Conservation (phyloP, 495 filamentous ascomycete species). For the Aspergillus coremiiformis region DNA sequence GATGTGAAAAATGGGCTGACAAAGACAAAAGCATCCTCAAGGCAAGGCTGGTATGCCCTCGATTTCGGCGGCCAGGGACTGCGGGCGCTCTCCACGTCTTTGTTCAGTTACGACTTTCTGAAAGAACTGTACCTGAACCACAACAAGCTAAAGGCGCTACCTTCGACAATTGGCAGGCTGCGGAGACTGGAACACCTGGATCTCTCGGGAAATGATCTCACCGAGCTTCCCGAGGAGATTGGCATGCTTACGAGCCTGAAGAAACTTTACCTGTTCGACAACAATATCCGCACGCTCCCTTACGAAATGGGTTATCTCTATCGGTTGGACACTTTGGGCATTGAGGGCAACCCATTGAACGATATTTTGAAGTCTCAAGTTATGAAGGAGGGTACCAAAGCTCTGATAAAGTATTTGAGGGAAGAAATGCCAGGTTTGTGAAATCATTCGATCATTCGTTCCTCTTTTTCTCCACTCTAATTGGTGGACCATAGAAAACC, state of each 20-base stretch:
- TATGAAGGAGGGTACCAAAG: constrained; percentile 77
- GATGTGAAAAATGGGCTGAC: constrained; percentile 55
- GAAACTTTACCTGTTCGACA: constrained; percentile 77
- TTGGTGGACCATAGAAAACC: constrained; percentile 27
- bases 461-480: constrained; percentile 11
- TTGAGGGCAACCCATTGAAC: constrained; percentile 84
- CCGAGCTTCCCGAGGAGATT: constrained; percentile 78
- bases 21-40: constrained; percentile 48
- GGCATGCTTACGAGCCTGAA: constrained; percentile 90
- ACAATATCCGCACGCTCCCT: constrained; percentile 72
- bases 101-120: constrained; percentile 84
- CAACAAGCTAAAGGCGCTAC: constrained; percentile 75
- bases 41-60: constrained; percentile 83
- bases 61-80: constrained; percentile 93
- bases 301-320: constrained; percentile 82
- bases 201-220: constrained; percentile 78
- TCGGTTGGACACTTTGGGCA: constrained; percentile 76
- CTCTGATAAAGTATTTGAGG: constrained; percentile 70
- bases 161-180: constrained; percentile 70
- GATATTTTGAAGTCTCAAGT: constrained; percentile 65
- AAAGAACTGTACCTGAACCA: constrained; percentile 84
- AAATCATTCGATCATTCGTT: neutral
- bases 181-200: constrained; percentile 74
- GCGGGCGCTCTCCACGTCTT: constrained; percentile 62
- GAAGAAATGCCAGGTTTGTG: constrained; percentile 75